A percentile compares a stretch with the other conserved stretches of the same genome.
Conservation (phyloP, 2,329 filamentous ascomycete species). For the Rachicladosporium sp. region DNA sequence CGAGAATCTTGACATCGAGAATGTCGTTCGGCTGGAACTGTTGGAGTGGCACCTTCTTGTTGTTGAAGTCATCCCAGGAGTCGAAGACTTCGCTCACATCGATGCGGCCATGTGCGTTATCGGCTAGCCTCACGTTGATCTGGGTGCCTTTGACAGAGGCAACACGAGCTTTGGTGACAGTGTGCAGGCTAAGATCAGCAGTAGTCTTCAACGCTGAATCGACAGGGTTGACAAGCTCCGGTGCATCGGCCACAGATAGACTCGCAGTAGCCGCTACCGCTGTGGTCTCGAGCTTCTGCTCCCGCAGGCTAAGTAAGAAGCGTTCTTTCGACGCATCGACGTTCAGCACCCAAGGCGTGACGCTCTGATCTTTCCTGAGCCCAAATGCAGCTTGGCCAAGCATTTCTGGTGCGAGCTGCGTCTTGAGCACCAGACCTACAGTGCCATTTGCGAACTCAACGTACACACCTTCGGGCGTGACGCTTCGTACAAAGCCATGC, state of each 20-base stretch:
- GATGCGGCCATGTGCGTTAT: slow-evolving; percentile 82
- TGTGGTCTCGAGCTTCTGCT: slow-evolving; percentile 35
- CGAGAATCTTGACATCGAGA: slow-evolving; percentile 65
- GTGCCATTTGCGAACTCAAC: slow-evolving; percentile 74
- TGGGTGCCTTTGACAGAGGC: slow-evolving; percentile 83
- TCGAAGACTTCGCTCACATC: slow-evolving; percentile 88
- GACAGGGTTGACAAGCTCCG: slow-evolving; percentile 43
- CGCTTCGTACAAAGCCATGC: slow-evolving; percentile 73
- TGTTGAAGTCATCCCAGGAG: slow-evolving; percentile 70
- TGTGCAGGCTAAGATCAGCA: slow-evolving; percentile 65
- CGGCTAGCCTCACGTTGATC: slow-evolving; percentile 76
- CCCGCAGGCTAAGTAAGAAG: slow-evolving; percentile 52
- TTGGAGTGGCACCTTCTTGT: slow-evolving; percentile 68
- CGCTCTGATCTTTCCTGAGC: slow-evolving; percentile 60
- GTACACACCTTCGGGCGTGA: slow-evolving; percentile 70
- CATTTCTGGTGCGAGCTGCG: slow-evolving; percentile 60
- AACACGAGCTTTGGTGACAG: slow-evolving; percentile 62
- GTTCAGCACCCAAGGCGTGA: slow-evolving; percentile 59
- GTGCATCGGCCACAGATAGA: slow-evolving; percentile 9
- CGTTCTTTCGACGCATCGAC: slow-evolving; percentile 58
- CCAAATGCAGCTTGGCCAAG: slow-evolving; percentile 63
- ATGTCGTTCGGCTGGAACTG: slow-evolving; percentile 59
- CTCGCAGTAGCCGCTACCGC: slow-evolving; percentile 15
- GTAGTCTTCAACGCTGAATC: slow-evolving; percentile 52
- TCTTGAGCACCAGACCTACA: slow-evolving; percentile 68